Conservation (phyloP, 495 filamentous ascomycete genomes). For the Oleoguttula mirabilis region DNA sequence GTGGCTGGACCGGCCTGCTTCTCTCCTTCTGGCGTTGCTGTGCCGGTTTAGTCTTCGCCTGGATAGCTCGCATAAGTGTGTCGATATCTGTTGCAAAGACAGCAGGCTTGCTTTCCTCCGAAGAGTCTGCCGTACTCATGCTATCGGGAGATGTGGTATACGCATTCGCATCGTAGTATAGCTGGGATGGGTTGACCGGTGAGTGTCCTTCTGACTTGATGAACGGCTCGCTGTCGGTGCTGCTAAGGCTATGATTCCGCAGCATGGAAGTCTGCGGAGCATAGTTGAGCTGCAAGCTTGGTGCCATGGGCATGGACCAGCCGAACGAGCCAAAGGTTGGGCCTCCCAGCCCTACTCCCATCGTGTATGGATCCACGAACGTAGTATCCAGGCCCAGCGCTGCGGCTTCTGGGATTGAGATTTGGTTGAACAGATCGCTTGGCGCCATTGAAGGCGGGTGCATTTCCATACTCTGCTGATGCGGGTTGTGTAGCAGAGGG, state of each 20-base stretch:
- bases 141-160: slow-evolving; percentile 4
- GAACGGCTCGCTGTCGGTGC: slow-evolving; percentile 12
- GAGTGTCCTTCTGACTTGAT: slow-evolving; percentile 29
- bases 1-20: slow-evolving; percentile 20
- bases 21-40: slow-evolving; percentile 28
- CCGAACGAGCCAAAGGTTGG: slow-evolving; percentile 12
- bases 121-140: slow-evolving; percentile 10
- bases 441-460: not conserved
- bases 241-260: slow-evolving; percentile 1
- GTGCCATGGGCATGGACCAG: slow-evolving; percentile 1
- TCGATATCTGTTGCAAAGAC: slow-evolving; percentile 76
- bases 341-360: not conserved
- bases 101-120: slow-evolving; percentile 23
- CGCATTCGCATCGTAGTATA: slow-evolving; percentile 21
- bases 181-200: slow-evolving; percentile 23
- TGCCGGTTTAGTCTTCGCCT: slow-evolving; percentile 47
- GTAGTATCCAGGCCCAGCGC: not conserved
- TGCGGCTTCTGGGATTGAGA: not conserved
- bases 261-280: too few species aligned
- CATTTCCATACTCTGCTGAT: not conserved
- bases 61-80: slow-evolving; percentile 83
- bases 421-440: slow-evolving; percentile 2
- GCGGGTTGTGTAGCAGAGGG: not conserved
- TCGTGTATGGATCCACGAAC: not conserved
- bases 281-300: not conserved